These are phyloP conservation scores for Botrytis galanthina DNA, from an alignment of 2,329 filamentous ascomycete species.

Conservation along the genomic window DNA sequence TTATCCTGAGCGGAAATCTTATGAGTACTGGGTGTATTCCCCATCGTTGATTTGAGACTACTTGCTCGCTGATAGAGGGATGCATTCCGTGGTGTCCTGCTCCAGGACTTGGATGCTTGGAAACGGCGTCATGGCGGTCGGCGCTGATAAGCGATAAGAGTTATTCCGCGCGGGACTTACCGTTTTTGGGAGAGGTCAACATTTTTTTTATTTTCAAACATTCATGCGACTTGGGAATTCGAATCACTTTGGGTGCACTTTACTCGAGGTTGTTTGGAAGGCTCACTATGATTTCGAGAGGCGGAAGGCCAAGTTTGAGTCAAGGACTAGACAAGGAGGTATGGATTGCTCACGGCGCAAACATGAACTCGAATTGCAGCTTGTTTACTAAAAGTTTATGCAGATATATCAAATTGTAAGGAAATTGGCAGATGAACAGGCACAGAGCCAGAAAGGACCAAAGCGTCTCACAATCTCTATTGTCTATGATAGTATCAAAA, in stretches of 20 bases:
- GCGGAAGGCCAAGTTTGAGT: conserved; percentile 48
- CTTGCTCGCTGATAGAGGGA: conserved; percentile 16
- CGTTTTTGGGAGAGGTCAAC: neutral
- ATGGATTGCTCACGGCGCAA: conserved; percentile 20
- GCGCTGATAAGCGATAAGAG: conserved; percentile 22
- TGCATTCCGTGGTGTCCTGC: conserved; percentile 1
- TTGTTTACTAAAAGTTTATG: conserved; percentile 20
- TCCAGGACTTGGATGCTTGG: neutral
- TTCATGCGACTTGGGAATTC: neutral
- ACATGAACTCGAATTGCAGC: neutral
- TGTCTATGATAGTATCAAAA: conserved; percentile 77
- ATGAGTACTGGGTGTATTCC: conserved; percentile 60
- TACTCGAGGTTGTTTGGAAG: neutral
- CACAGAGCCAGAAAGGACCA: conserved; percentile 47
- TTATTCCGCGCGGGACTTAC: conserved; percentile 5
- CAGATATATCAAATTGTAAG: conserved; percentile 74
- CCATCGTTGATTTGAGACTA: conserved; percentile 48
- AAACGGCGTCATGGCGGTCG: conserved; percentile 19
- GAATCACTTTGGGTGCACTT: neutral
- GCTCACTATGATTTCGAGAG: conserved; percentile 38
- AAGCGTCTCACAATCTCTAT: conserved; percentile 55
- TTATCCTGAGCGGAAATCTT: conserved; percentile 81
- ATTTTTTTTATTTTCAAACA: conserved; percentile 10
- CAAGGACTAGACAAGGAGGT: conserved; percentile 64
- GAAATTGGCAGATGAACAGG: conserved; percentile 69